Evolutionary conservation across 1,139 yeast genomes (phyloP), one percentile per base, ranked within the genome.

Genomic region (Kluyveromyces sp.): DNA sequence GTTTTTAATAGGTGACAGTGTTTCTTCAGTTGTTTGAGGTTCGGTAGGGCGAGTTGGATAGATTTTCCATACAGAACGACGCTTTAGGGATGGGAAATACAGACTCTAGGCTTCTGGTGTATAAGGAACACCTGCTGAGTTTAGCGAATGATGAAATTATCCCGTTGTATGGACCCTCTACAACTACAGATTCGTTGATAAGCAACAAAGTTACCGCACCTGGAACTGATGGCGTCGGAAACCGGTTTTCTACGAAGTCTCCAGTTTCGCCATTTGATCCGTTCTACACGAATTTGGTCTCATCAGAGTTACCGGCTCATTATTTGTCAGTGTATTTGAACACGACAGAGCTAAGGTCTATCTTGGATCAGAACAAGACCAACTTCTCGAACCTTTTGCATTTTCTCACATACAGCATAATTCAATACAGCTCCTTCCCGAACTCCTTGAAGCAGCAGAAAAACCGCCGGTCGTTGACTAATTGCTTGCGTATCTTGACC

Each of bases 51-150:
- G n/a, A n/a, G n/a, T n/a, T n/a, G n/a, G n/a, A n/a, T n/a, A n/a
- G n/a, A n/a, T n/a, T n/a, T n/a, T n/a, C n/a, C n/a, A n/a, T n/a
- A n/a, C n/a, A n/a, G n/a, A n/a, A n/a, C n/a, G n/a, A n/a, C n/a
- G n/a, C n/a, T n/a, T n/a, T n/a, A n/a, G n/a, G 29, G n/a, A 85
- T 85, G 95, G 88, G 82, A 38, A 75, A 82, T 29, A 68, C 80
- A 16, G 94, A 85, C 47, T 84, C 89, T 20, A 81, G 74, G 53
- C 66, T 76, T 30, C 68, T 71, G 45, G 75, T 77, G 11, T 57
- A 55, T 59, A 80, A 77, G 60, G 73, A 73, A 54, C 86, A 80
- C 52, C 74, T 87, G 51, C 73, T 75, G 57, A 70, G 73, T 51
- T 70, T 87, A 31, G 80, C 83, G 11, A 88, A 81, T 46, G 74